These are phyloP conservation scores for Candida mesenterica DNA, from an alignment of 1,139 yeast genomes.

Conservation along the genomic window DNA sequence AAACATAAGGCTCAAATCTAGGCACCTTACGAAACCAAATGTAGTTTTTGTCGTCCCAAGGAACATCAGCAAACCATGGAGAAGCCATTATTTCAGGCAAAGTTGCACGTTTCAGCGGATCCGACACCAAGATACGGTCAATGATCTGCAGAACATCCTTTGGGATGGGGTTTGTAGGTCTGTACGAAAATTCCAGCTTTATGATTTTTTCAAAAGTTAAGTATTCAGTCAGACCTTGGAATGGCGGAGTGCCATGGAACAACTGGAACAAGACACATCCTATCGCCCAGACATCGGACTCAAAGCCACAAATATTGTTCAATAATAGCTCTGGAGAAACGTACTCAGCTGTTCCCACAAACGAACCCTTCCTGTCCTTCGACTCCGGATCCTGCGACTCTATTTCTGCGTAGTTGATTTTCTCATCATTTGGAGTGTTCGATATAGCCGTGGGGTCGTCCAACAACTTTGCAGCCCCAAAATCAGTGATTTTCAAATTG, in stretches of 20 bases:
- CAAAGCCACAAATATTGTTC: slow-evolving; percentile 79
- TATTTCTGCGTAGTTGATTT: slow-evolving; percentile 36
- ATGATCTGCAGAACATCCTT: slow-evolving; percentile 61
- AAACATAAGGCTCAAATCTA: slow-evolving; percentile 46
- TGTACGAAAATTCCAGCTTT: slow-evolving; percentile 75
- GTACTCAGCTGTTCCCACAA: slow-evolving; percentile 58
- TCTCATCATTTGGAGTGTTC: slow-evolving; percentile 24
- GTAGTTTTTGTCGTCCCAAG: slow-evolving; percentile 42
- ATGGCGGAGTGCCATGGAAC: slow-evolving; percentile 94
- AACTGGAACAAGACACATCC: slow-evolving; percentile 93
- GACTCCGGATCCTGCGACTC: slow-evolving; percentile 2
- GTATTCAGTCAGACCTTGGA: slow-evolving; percentile 93
- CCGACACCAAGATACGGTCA: slow-evolving; percentile 60
- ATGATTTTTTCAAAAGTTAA: slow-evolving; percentile 91
- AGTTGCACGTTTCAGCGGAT: slow-evolving; percentile 34
- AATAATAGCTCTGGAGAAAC: slow-evolving; percentile 92
- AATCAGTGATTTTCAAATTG: slow-evolving; percentile 91
- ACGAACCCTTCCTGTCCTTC: slow-evolving; percentile 65
- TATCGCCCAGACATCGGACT: slow-evolving; percentile 94
- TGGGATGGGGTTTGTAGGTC: slow-evolving; percentile 73
- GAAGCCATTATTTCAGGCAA: slow-evolving; percentile 35
- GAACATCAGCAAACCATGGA: slow-evolving; percentile 40
- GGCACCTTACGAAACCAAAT: slow-evolving; percentile 51
- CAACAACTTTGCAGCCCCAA: slow-evolving; percentile 92
- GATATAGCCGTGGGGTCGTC: slow-evolving; percentile 21